Evolutionary conservation across 768 basidiomycete genomes (phyloP).

Genomic region (Fomitopsis pulvina): DNA sequence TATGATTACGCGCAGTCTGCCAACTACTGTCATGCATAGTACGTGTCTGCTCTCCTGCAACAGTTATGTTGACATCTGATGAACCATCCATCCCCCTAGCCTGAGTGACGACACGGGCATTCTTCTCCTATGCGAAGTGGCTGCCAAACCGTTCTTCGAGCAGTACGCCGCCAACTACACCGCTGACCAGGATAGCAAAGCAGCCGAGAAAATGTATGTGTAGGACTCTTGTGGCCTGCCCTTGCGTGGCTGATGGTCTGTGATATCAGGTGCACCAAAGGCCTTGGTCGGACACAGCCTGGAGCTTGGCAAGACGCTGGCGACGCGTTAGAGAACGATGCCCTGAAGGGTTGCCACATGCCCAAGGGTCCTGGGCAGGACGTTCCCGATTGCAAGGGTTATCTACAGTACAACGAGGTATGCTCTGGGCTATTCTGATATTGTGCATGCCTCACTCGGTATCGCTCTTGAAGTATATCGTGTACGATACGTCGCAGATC

Average conservation of each 20-base stretch:
- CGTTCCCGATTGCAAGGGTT: constrained; percentile 21
- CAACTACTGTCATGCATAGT: constrained; percentile 48
- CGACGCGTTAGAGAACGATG: constrained; percentile 38
- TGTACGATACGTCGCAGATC: constrained; percentile 53
- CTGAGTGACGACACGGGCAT: constrained; percentile 45
- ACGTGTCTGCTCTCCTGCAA: constrained; percentile 14
- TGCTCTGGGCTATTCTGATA: constrained; percentile 5
- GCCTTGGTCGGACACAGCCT: constrained; percentile 47
- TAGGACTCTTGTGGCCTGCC: not conserved
- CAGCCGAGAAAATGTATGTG: constrained; percentile 29
- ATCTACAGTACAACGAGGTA: constrained; percentile 54
- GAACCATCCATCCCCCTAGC: constrained; percentile 24
- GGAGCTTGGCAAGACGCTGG: constrained; percentile 55
- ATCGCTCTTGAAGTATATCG: constrained; percentile 43
- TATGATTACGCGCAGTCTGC: constrained; percentile 35
- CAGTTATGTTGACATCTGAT: not conserved
- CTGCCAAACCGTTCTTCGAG: constrained; percentile 50
- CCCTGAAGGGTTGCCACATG: constrained; percentile 49
- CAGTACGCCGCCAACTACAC: constrained; percentile 38
- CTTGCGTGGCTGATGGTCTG: not conserved
- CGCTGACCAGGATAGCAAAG: constrained; percentile 43
- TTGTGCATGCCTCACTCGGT: not conserved
- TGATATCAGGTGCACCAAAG: constrained; percentile 43
- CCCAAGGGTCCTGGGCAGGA: constrained; percentile 43
- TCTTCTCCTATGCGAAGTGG: constrained; percentile 58